A percentile compares a stretch with the other conserved stretches of the same genome.
phyloP scores from a whole-genome alignment of 140 eudicot genomes.

The Stevia rebaudiana region DNA sequence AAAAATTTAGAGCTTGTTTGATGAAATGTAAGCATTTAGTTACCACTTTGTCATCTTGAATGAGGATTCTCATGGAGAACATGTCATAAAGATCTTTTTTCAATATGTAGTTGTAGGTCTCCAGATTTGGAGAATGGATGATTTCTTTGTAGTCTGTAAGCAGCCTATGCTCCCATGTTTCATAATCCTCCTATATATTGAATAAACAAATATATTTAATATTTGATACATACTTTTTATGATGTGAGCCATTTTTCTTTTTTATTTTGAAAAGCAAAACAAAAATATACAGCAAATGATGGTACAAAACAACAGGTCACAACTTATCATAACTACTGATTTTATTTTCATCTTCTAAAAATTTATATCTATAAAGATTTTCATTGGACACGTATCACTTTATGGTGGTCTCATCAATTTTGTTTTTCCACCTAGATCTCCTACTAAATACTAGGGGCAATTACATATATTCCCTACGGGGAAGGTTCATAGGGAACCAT shows the following conservation, averaged over 20 bases:
- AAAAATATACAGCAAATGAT: neutral
- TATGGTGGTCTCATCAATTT: no score
- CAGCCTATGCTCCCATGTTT: constrained; percentile 2
- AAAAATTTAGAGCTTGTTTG: no score
- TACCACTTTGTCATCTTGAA: constrained; percentile 2
- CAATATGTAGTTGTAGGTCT: neutral
- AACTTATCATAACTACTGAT: neutral
- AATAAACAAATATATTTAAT: no score
- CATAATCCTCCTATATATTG: neutral
- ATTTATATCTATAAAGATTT: no score
- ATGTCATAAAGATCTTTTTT: neutral
- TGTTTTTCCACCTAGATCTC: no score
- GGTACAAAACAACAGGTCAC: neutral
- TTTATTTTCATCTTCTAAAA: neutral
- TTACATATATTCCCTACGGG: no score
- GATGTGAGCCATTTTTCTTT: neutral
- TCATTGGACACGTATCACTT: no score
- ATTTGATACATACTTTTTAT: neutral
- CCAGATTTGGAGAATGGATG: neutral
- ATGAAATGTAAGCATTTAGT: neutral
- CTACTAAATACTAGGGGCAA: no score
- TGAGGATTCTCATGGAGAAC: constrained; percentile 1
- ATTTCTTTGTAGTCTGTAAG: neutral
- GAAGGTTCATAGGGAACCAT: no score
- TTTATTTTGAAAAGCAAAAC: neutral